A percentile compares a stretch with the other conserved stretches of the same genome.
These are phyloP conservation scores for Amylostereum areolatum DNA, from an alignment of 1,284 basidiomycete genomes.

Conservation along the genomic window DNA sequence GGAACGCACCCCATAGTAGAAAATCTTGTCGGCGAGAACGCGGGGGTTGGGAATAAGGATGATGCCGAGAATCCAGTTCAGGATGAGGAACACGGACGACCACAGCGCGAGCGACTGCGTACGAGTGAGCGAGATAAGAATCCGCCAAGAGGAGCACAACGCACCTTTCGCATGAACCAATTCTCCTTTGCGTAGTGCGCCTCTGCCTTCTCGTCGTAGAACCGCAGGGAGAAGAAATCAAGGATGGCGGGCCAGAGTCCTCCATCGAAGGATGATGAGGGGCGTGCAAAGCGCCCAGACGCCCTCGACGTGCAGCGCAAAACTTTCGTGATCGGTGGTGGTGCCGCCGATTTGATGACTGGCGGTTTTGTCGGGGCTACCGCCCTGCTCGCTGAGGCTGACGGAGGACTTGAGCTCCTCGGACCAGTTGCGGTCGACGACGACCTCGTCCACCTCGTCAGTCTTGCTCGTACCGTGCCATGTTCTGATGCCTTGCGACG, in stretches of 20 bases:
- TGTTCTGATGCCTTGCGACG: not conserved
- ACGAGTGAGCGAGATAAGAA: conserved; percentile 1
- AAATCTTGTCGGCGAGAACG: conserved; percentile 48
- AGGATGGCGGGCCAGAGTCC: conserved; percentile 32
- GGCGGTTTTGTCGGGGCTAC: conserved; percentile 38
- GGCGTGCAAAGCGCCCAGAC: conserved; percentile 22
- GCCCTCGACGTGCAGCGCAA: conserved; percentile 22
- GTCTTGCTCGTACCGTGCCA: conserved; percentile 20
- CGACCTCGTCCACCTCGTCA: conserved; percentile 56
- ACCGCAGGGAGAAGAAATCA: conserved; percentile 51
- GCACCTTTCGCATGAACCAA: conserved; percentile 46
- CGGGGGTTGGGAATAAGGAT: conserved; percentile 45
- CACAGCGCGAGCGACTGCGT: conserved; percentile 51
- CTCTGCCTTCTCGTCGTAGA: conserved; percentile 56
- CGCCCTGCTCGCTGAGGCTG: conserved; percentile 31
- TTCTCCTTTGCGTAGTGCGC: conserved; percentile 47
- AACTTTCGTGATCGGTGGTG: conserved; percentile 25
- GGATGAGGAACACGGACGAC: conserved; percentile 59
- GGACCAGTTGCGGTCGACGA: conserved; percentile 67
- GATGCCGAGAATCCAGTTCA: conserved; percentile 65
- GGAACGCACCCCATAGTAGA: conserved; percentile 52
- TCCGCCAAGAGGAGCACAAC: conserved; percentile 4
- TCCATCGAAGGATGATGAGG: conserved; percentile 32
- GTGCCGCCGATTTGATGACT: conserved; percentile 26
- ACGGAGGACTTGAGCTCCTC: conserved; percentile 44